phyloP scores from a whole-genome alignment of 2,329 filamentous ascomycete genomes.

The Spiromastix sp. region DNA sequence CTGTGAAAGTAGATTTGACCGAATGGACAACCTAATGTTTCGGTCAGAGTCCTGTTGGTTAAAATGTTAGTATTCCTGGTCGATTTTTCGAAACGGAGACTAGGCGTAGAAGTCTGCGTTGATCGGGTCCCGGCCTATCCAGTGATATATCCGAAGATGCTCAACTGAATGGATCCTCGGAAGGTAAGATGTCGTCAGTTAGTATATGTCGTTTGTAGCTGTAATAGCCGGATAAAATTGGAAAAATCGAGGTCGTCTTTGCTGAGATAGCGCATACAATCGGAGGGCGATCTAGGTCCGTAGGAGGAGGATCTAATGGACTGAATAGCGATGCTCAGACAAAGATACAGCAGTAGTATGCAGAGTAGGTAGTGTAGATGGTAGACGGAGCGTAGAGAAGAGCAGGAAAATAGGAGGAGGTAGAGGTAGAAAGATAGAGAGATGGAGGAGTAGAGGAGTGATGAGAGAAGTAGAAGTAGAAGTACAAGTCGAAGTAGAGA shows the following conservation, averaged over 20 bases:
- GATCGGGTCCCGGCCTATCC: slow-evolving; percentile 21
- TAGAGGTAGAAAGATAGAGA: slow-evolving; percentile 14
- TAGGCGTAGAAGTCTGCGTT: slow-evolving; percentile 17
- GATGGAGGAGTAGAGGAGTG: slow-evolving; percentile 9
- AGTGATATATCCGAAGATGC: slow-evolving; percentile 24
- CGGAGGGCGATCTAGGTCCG: slow-evolving; percentile 8
- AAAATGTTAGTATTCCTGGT: slow-evolving; percentile 11
- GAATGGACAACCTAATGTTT: slow-evolving; percentile 35
- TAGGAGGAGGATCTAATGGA: slow-evolving; percentile 26
- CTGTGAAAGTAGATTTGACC: slow-evolving; percentile 29
- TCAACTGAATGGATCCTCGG: slow-evolving; percentile 31
- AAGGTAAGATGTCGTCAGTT: slow-evolving; percentile 18
- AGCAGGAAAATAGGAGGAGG: slow-evolving; percentile 13
- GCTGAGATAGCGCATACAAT: neutral
- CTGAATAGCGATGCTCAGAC: slow-evolving; percentile 23
- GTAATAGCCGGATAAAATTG: slow-evolving; percentile 21
- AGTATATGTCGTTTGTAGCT: slow-evolving; percentile 18
- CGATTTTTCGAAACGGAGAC: slow-evolving; percentile 15
- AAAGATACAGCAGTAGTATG: slow-evolving; percentile 23
- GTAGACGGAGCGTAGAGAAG: too few species aligned
- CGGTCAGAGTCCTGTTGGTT: slow-evolving; percentile 11
- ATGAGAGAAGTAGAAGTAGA: slow-evolving; percentile 16
- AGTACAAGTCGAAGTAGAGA: slow-evolving; percentile 6
- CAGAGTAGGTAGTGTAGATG: slow-evolving; percentile 21
- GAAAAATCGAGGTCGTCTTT: slow-evolving; percentile 19